phyloP scores from a whole-genome alignment of 192 early-diverging fungal species.

The Podila epigama region DNA sequence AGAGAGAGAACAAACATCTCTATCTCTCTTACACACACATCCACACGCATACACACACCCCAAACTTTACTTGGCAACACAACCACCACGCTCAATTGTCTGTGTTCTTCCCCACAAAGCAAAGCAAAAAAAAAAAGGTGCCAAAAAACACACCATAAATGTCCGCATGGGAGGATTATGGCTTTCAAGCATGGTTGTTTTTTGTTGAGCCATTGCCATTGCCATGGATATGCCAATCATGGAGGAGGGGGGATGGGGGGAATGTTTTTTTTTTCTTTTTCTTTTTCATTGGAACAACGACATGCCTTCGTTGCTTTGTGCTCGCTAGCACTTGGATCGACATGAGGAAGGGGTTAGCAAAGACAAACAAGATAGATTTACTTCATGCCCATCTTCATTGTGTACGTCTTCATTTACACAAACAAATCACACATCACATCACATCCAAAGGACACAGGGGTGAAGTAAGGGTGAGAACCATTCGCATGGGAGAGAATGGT shows the following conservation, averaged over 20 bases:
- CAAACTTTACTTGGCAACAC: not conserved
- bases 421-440: not conserved
- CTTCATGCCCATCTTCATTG: not conserved
- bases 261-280: not conserved
- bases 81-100: not conserved
- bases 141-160: not conserved
- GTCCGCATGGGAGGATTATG: not conserved
- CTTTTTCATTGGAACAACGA: not conserved
- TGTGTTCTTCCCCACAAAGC: not conserved
- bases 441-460: no score
- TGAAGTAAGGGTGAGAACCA: no score
- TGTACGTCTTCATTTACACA: not conserved
- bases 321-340: not conserved
- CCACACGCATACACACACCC: not conserved
- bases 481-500: no score
- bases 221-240: not conserved
- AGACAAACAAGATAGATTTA: not conserved
- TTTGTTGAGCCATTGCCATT: not conserved
- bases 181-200: not conserved
- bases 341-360: not conserved
- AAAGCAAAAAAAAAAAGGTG: not conserved
- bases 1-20: no score
- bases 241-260: not conserved
- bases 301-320: no score
- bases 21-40: not conserved